Conservation (phyloP, 1,284 basidiomycete genomes). For the Ceratobasidium sp. region DNA sequence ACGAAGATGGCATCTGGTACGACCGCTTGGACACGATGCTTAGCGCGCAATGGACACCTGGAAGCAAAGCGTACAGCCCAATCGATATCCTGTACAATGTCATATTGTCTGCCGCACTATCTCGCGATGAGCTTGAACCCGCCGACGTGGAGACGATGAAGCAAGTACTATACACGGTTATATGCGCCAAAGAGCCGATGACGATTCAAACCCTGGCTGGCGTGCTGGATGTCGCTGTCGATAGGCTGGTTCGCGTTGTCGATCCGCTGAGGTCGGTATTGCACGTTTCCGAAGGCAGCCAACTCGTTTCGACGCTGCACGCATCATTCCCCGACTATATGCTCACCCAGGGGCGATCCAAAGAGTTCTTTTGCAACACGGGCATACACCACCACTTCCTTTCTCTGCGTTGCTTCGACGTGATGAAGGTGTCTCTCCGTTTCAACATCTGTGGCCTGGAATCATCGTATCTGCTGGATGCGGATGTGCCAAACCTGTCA, state of each 20-base stretch:
- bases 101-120: background rate
- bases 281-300: conserved; percentile 7
- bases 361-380: background rate
- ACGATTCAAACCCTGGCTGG: conserved; percentile 5
- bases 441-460: conserved; percentile 23
- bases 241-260: background rate
- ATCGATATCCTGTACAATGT: conserved; percentile 15
- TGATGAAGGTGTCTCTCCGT: conserved; percentile 1
- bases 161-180: too few species aligned
- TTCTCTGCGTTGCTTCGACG: conserved; percentile 3
- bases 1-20: background rate
- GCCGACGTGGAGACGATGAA: background rate
- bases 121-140: background rate
- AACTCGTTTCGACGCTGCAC: conserved; percentile 27
- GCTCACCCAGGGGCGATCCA: too few species aligned
- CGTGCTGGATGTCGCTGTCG: background rate
- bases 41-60: background rate
- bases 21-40: conserved; percentile 23
- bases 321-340: conserved; percentile 43
- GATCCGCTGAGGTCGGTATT: conserved; percentile 35
- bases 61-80: background rate
- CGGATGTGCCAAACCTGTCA: too few species aligned
- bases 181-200: conserved; percentile 38
- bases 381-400: background rate
- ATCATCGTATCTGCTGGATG: too few species aligned